Base-by-base conservation (phyloP, 1,284 basidiomycete species). In the Trichosporon inkin region DNA sequence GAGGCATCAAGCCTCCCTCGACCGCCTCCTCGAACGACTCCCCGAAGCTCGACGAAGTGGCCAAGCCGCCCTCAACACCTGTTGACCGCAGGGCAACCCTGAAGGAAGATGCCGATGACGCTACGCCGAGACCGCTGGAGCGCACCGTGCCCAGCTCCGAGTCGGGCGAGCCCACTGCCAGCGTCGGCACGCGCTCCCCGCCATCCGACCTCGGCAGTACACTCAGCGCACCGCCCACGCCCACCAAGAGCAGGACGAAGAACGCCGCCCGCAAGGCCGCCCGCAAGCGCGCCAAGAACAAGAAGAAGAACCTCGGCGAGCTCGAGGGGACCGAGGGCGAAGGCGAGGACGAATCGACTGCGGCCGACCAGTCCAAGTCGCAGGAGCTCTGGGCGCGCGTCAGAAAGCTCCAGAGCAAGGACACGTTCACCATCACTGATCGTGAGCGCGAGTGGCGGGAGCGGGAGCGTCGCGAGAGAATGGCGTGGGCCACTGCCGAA, bases 231-330 rank as follows among this genome's bases (percentile, higher is more conserved):
- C 44, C 44, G 6, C 44, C 44, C 24, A 49, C 44, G 16, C 44
- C 44, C 6, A 28, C 44, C 2, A 49, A 32, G 22, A 49, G 44
- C 44, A 49, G 28, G 44, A 49, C 2, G 22, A 49, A 49, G 44
- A 49, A 49, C 13, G 44, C 44, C 1, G 22, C 24, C 14, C 44
- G 44, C 24, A 49, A 49, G 44, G 44, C 44, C 14, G 44, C 44
- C 16, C 44, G 44, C 44, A 49, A 49, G 44, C 44, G 44, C 16
- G 44, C 44, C 16, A 49, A 49, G 44, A 49, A 49, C 44, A 49
- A 49, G 44, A 49, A 49, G 44, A 49, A 49, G 44, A 32, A 32
- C 44, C 44, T 49, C 16, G 44, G 44, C 22, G 44, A 49, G 44
- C 24, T 49, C 24, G 44, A 49, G 24, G 44, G 28, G 44, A 49